Evolutionary conservation across 2,329 filamentous ascomycete species (phyloP).

Genomic region (Penicillium sp.): DNA sequence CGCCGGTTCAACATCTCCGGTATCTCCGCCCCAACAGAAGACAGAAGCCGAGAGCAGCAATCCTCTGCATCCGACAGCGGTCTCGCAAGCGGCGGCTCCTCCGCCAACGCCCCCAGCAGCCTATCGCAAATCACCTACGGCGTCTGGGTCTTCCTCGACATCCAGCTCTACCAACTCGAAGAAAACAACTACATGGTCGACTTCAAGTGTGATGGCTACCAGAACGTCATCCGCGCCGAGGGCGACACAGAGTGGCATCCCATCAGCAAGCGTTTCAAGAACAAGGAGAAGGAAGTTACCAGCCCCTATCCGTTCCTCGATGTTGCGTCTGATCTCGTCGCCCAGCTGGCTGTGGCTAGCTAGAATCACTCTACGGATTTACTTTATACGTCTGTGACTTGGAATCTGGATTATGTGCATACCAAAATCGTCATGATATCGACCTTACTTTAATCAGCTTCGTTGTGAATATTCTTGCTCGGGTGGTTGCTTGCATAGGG

Average conservation of each 20-base stretch:
- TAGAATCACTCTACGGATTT: slow-evolving; percentile 25
- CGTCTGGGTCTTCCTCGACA: slow-evolving; percentile 91
- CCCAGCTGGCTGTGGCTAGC: slow-evolving; percentile 82
- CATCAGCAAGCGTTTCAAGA: slow-evolving; percentile 48
- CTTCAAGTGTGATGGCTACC: slow-evolving; percentile 97
- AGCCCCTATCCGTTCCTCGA: slow-evolving; percentile 95
- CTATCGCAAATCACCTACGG: slow-evolving; percentile 56
- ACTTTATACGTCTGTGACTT: neutral
- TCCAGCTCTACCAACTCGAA: slow-evolving; percentile 94
- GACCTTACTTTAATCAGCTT: slow-evolving; percentile 10
- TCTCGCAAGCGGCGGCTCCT: slow-evolving; percentile 34
- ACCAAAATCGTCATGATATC: slow-evolving; percentile 12
- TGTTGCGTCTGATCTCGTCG: slow-evolving; percentile 85
- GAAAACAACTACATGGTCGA: slow-evolving; percentile 91
- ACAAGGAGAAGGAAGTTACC: slow-evolving; percentile 91
- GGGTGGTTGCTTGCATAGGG: slow-evolving; percentile 16
- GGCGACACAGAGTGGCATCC: slow-evolving; percentile 46
- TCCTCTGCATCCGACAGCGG: slow-evolving; percentile 34
- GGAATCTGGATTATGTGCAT: neutral
- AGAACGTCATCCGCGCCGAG: slow-evolving; percentile 66
- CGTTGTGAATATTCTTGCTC: slow-evolving; percentile 8
- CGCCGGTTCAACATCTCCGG: slow-evolving; percentile 39
- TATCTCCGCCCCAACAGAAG: slow-evolving; percentile 33
- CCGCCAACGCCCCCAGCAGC: slow-evolving; percentile 32
- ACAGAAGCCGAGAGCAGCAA: slow-evolving; percentile 24